These are phyloP conservation scores for Penicillium coprophilum DNA, from an alignment of 495 filamentous ascomycete species.

Conservation along the genomic window DNA sequence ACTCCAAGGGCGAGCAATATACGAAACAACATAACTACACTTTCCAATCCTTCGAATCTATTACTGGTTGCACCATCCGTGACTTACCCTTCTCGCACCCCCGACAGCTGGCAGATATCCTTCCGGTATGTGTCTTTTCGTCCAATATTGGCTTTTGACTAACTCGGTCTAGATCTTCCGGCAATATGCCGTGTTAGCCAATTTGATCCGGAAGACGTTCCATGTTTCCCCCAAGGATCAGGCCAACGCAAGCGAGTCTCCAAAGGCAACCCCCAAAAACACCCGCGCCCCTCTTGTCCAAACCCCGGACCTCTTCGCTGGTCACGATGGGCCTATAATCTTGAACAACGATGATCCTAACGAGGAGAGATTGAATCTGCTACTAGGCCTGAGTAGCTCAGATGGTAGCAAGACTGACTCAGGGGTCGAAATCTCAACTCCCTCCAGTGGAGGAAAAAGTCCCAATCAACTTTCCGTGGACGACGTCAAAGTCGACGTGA, in stretches of 20 bases:
- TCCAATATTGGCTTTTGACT: constrained; percentile 5
- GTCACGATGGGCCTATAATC: constrained; percentile 23
- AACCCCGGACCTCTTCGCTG: constrained; percentile 5
- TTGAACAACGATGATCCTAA: constrained; percentile 46
- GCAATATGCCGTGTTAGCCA: constrained; percentile 70
- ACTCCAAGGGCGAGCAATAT: constrained; percentile 39
- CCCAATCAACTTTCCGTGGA: constrained; percentile 8
- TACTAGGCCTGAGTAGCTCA: constrained; percentile 24
- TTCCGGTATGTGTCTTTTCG: constrained; percentile 53
- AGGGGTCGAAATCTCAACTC: neutral
- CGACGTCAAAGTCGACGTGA: constrained; percentile 46
- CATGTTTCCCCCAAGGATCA: constrained; percentile 24
- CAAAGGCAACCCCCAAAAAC: constrained; percentile 3
- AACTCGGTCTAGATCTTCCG: constrained; percentile 51
- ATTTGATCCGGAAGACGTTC: constrained; percentile 63
- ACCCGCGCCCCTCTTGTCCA: neutral
- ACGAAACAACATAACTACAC: constrained; percentile 62
- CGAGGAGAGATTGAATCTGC: constrained; percentile 33
- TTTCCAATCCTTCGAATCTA: constrained; percentile 67
- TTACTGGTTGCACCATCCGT: constrained; percentile 65
- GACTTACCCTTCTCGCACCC: constrained; percentile 85
- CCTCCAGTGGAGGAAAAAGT: constrained; percentile 2
- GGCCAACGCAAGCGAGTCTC: constrained; percentile 5
- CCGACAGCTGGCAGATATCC: constrained; percentile 72
- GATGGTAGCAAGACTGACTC: neutral